Evolutionary conservation across 1,284 basidiomycete species (phyloP), one percentile per base, ranked within the genome.

Genomic region (Athelia psychrophila): DNA sequence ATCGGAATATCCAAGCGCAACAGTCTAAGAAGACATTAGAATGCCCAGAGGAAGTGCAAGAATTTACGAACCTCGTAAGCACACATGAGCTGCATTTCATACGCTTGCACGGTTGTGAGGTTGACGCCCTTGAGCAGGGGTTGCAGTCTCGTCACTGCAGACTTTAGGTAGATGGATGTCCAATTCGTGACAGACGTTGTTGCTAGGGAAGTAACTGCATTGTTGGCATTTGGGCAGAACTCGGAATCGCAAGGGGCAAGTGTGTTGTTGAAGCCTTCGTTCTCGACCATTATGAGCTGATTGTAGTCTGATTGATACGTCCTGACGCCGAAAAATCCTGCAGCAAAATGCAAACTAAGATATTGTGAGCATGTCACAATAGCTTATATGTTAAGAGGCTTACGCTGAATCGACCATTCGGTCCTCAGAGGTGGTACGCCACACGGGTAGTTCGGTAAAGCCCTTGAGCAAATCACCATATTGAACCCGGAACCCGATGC

Each of bases 281-380:
- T 67, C 60, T 85, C 82, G 45, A 86, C 71, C 50, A 72, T 78
- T 55, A 83, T 81, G 25, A 73, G 60, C 56, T 80, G 73, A 51
- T 79, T 70, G 54, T 79, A 80, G 32, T 74, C 68, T 18, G 62
- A 64, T 52, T 67, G 61, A 53, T 76, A 79, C 4, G 65, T 60
- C 50, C 80, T 79, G 2, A 84, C 72, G 4, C 80, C 81, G 56
- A 84, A 84, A 68, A 85, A 82, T 1, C 83, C 82, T 10, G 80
- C 79, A 5, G 79, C 76, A 58, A 84, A 84, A 58, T 81, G 70
- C 16, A 77, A 60, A 3, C 76, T 78, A 49, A 10, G 5, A 23
- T 25, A 46, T 27, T 18, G n/a, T 46, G 44, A 46, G 25, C 10
- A 42, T 22, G 6, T 23, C n/a, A 10, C 19, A 20, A 5, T 8